A percentile compares a stretch with the other conserved stretches of the same genome.
Conservation (phyloP, 306 rosid genomes). For the Luffa aegyptiaca region DNA sequence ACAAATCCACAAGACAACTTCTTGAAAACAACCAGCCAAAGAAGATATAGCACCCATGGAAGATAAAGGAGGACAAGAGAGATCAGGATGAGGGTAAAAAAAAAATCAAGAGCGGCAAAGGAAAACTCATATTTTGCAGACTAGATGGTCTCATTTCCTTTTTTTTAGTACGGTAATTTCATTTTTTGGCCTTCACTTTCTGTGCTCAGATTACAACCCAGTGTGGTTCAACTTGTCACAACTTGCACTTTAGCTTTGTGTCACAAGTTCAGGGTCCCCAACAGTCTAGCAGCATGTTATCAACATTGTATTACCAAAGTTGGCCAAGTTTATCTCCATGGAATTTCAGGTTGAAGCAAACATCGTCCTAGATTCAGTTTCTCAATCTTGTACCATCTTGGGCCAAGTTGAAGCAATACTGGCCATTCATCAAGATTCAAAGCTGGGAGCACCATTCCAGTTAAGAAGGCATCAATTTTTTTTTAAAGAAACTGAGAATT, state of each 20-base stretch:
- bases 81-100: not conserved
- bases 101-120: not conserved
- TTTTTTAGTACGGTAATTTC: not conserved
- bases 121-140: not conserved
- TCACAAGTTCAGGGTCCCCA: not conserved
- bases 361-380: not conserved
- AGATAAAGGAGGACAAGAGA: not conserved
- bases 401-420: not conserved
- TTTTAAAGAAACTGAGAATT: too few relatives aligned
- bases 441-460: not conserved
- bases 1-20: not conserved
- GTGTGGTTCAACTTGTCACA: not conserved
- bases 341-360: not conserved
- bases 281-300: not conserved
- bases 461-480: not conserved
- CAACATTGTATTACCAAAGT: not conserved
- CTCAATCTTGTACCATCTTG: not conserved
- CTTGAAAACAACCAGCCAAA: not conserved
- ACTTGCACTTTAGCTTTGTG: not conserved
- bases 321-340: not conserved
- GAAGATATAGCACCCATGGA: not conserved
- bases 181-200: not conserved
- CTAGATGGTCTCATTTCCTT: not conserved
- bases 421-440: not conserved
- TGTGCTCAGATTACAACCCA: not conserved